A percentile compares a stretch with the other conserved stretches of the same genome.
Evolutionary conservation across 164 flowering plant genomes (phyloP).

Genomic region (Tetrastigma voinierianum): DNA sequence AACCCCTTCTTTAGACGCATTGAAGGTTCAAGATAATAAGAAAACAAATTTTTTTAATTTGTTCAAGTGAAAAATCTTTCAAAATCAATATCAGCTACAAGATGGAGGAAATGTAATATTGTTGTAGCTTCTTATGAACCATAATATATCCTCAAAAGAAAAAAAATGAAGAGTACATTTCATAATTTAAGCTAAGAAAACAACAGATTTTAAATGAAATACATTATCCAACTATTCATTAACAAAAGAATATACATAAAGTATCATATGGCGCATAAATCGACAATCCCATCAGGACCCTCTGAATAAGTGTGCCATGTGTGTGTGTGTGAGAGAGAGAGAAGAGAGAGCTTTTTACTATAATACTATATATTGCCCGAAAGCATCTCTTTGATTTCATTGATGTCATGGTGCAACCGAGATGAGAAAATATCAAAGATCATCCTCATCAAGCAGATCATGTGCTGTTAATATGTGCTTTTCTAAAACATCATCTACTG

Average conservation of each 20-base stretch:
- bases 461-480: slow-evolving; percentile 72
- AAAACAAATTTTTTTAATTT: neutral
- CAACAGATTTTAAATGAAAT: too few relatives aligned
- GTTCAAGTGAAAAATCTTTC: neutral
- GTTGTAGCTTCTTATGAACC: neutral
- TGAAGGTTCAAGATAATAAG: neutral
- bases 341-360: neutral
- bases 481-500: slow-evolving; percentile 76
- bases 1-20: neutral
- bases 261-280: too few relatives aligned
- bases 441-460: slow-evolving; percentile 82
- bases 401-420: slow-evolving; percentile 65
- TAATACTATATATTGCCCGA: slow-evolving; percentile 83
- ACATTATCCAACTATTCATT: too few relatives aligned
- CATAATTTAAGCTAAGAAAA: too few relatives aligned
- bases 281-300: too few relatives aligned
- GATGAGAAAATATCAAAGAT: slow-evolving; percentile 65
- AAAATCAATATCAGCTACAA: neutral
- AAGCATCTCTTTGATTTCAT: slow-evolving; percentile 89
- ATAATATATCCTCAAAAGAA: too few relatives aligned
- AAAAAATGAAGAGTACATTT: too few relatives aligned
- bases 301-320: too few relatives aligned
- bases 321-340: neutral
- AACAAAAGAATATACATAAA: too few relatives aligned
- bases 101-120: neutral